Base-by-base conservation (phyloP, 2,329 filamentous ascomycete species). In the Conoideocrella luteorostrata region DNA sequence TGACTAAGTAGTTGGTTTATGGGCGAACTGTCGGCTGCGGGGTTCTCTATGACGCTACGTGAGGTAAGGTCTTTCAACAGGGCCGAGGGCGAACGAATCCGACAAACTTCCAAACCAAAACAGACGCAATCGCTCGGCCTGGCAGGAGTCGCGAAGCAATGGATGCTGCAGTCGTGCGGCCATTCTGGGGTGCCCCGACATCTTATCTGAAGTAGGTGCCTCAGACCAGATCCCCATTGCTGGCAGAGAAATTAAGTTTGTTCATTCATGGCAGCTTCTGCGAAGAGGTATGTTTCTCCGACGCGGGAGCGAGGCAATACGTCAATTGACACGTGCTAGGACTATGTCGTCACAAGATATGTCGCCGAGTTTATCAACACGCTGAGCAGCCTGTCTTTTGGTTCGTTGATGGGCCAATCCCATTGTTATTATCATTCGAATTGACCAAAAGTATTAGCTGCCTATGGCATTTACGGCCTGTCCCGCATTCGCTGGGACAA, bases 281-380 rank as follows among this genome's bases (percentile, higher is more conserved):
- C 28, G 57, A 60, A 52, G 57, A 60, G 55, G 58, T 58, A 50
- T 22, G 18, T 21, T 15, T 5, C 15, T 20, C 15, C 33, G 11
- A 10, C 33, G 12, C 3, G 10, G 20, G 32, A 24, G 24, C 5
- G 30, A 21, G 36, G 18, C 30, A 17, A 10, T 24, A 38, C 5
- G 11, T 39, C 11, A 32, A 26, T 15, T 33, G 4, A n/a, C 28
- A 22, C 17, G 32, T 41, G 15, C 3, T 28, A 61, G 59, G 59
- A 62, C 22, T 71, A 71, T 55, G 57, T 64, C 7, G 52, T 71
- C 11, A 70, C 67, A 7, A 54, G 63, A 17, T 70, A 66, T 24
- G 54, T 70, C 17, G 68, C 65, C 5, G 68, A 71, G 39, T 69
- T 71, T 29, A 62, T 70, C 50, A 71, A 71, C 46, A 69, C 66